Percentiles rank a stretch among this genome's conserved stretches.
Conservation (phyloP, 805 yeast species). For the Saccharomycopsis guyanensis region DNA sequence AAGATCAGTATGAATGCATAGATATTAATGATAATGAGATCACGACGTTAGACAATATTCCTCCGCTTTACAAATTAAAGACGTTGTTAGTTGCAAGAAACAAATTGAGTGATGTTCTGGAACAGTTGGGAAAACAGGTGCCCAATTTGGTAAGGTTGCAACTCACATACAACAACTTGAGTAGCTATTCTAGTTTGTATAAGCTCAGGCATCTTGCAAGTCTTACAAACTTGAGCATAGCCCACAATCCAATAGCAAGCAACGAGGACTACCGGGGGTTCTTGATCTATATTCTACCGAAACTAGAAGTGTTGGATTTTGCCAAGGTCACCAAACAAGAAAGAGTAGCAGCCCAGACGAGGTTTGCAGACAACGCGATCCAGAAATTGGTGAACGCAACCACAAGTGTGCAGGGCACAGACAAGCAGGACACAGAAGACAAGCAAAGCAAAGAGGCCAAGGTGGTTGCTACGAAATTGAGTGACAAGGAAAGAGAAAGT, state of each 20-base stretch:
- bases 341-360: conserved; percentile 35
- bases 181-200: conserved; percentile 36
- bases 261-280: conserved; percentile 49
- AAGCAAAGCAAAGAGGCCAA: conserved; percentile 31
- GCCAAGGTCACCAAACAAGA: conserved; percentile 51
- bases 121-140: conserved; percentile 28
- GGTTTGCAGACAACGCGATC: conserved; percentile 31
- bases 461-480: conserved; percentile 37
- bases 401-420: not conserved
- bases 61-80: conserved; percentile 34
- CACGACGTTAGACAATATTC: conserved; percentile 44
- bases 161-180: conserved; percentile 45
- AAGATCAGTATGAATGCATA: conserved; percentile 43
- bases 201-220: conserved; percentile 32
- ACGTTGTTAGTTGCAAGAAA: conserved; percentile 61
- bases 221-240: conserved; percentile 42
- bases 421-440: conserved; percentile 20
- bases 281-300: conserved; percentile 56
- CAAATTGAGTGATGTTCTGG: conserved; percentile 38
- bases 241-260: conserved; percentile 46
- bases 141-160: conserved; percentile 46
- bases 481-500: conserved; percentile 43
- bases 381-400: not conserved
- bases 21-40: conserved; percentile 76
- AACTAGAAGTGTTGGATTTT: conserved; percentile 59